Base-by-base conservation (phyloP, 177 flowering plant genomes). In the Vitis hybrid region DNA sequence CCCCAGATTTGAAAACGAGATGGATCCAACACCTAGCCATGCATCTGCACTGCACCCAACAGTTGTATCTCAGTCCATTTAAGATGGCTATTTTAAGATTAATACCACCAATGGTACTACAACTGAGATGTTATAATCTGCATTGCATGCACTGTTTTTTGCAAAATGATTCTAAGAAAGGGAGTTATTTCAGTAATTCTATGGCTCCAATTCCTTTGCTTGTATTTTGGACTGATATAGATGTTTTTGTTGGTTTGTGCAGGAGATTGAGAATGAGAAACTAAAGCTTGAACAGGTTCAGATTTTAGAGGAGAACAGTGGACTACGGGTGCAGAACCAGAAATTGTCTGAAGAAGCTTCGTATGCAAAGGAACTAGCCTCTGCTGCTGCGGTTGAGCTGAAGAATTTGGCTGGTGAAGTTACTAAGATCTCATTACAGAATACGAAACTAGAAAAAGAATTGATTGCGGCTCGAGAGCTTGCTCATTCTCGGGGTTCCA, bases 341-440 rank as follows among this genome's bases (percentile, higher is more conserved):
- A 96, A 89, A 76, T 65, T 96, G 63, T 85, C 95, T 51, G 99
- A 96, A 78, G 99, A 96, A 83, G 95, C 99, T 70, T 90, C 97
- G 57, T 96, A 96, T 77, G 99, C 99, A 14, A 96, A 96, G 77
- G 97, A 96, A 79, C 74, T 96, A 61, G 99, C 99, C 1, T 96
- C 99, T 81, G 98, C 99, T 81, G 99, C 99, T 64, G 99, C 99
- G n/a, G 89, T 90, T 52, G 97, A 93, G 82, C 79, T 96, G 68
- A 96, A 96, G 77, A 92, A 90, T 74, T 81, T 93, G 85, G 97
- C 99, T 55, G 84, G 86, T 76, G 98, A 96, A 80, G 92, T 96
- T 53, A 90, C 97, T 7, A 94, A 89, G 81, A 87, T 96, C 13
- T 96, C 99, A 11, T 14, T 92, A 59, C 94, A 87, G 72, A 96